Evolutionary conservation across 1,284 basidiomycete species (phyloP).

Genomic region (Naganishia liquefaciens): DNA sequence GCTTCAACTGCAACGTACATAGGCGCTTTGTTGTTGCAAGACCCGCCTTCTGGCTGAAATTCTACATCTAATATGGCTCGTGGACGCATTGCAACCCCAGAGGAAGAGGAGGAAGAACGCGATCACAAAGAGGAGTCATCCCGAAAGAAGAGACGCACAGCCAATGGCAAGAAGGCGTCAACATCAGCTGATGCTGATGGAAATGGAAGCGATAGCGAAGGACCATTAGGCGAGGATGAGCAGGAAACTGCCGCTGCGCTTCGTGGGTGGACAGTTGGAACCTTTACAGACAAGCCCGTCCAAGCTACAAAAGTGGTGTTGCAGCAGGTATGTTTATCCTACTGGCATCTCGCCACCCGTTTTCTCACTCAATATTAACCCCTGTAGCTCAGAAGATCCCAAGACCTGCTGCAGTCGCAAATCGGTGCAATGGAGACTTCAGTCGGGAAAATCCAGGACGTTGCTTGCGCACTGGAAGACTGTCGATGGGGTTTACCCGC

Average conservation of each 20-base stretch:
- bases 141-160: constrained; percentile 11
- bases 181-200: neutral
- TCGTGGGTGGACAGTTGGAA: constrained; percentile 19
- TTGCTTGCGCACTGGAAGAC: constrained; percentile 27
- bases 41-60: too few species aligned
- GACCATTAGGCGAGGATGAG: constrained; percentile 10
- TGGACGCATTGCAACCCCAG: constrained; percentile 11
- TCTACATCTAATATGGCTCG: constrained; percentile 1
- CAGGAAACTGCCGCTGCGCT: constrained; percentile 6
- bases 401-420: constrained; percentile 6
- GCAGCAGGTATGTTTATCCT: constrained; percentile 10
- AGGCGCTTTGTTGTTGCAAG: too few species aligned
- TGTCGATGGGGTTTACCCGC: constrained; percentile 9
- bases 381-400: constrained; percentile 12
- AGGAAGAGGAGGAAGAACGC: constrained; percentile 12
- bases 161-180: constrained; percentile 6
- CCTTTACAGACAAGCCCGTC: constrained; percentile 23
- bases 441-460: constrained; percentile 19
- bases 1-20: too few species aligned
- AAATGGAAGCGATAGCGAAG: constrained; percentile 21
- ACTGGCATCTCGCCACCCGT: neutral
- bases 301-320: constrained; percentile 2
- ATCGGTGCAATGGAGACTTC: constrained; percentile 7
- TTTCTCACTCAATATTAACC: neutral
- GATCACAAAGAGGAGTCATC: constrained; percentile 6